Evolutionary conservation across 306 rosid species (phyloP), one percentile per base, ranked within the genome.

Genomic region (Carpinus fangiana): DNA sequence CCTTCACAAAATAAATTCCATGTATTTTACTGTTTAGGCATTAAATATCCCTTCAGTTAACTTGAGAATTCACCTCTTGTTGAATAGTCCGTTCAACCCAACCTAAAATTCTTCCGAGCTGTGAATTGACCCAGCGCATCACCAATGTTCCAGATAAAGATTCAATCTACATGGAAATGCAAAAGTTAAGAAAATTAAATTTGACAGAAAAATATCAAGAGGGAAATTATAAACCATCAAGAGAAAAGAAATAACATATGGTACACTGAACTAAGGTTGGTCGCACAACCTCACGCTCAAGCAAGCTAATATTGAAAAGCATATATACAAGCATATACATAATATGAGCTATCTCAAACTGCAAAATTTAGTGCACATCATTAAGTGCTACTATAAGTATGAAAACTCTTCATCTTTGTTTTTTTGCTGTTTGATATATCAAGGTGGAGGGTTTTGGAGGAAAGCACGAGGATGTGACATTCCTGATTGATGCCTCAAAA

Each of bases 121-220:
- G 99, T 10, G 97, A 81, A 84, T 93, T 95, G 87, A 95, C 86
- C 99, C 99, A 95, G 16, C 99, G 99, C 87, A 95, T 80, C 82
- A 95, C 99, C 86, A 95, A 78, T 0, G 98, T 95, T 87, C 99
- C 99, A 80, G 99, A 95, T 85, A 91, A 87, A 23, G 93, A 83
- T 84, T 91, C 99, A 87, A 95, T 93, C 99, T 95, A 77, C 70
- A 76, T 66, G 50, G 28, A 69, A 68, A 82, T 48, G 41, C 72
- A 70, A 70, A 65, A 70, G 71, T 70, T 13, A 48, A 23, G 72
- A 80, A 59, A 73, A 73, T 4, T 12, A 28, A 56, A 56, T 34
- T 61, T 51, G 66, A 80, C 74, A 80, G 76, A 60, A 57, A 61
- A 76, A 38, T 65, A 55, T 31, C 17, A 46, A 26, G 28, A 16